These are phyloP conservation scores for Angomonas ambiguus DNA, from an alignment of 208 protist species.

Conservation along the genomic window DNA sequence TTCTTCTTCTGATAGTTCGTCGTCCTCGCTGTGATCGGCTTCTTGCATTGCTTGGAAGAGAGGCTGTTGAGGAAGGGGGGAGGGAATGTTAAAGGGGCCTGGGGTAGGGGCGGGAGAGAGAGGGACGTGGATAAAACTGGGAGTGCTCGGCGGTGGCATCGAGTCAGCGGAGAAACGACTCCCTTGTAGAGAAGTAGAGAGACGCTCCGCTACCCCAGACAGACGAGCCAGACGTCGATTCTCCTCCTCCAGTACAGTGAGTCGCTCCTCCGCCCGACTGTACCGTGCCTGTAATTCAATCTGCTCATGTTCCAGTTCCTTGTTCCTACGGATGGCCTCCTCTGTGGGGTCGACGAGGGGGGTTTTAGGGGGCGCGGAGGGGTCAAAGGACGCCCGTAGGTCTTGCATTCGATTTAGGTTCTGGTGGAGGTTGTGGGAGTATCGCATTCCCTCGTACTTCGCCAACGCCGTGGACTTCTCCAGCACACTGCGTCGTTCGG, in stretches of 20 bases:
- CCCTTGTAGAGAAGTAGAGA: not conserved
- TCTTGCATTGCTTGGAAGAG: not conserved
- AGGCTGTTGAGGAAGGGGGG: not conserved
- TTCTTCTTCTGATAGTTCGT: not conserved
- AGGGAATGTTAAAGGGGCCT: too few relatives aligned
- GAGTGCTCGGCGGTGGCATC: not conserved
- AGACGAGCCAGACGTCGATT: not conserved
- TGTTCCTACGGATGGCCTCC: not conserved
- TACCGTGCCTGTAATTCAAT: not conserved
- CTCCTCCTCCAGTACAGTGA: not conserved
- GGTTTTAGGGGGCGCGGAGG: not conserved
- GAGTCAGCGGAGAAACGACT: not conserved
- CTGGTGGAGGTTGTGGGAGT: not conserved
- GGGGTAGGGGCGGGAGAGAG: not conserved
- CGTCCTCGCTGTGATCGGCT: not conserved
- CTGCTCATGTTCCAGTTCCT: not conserved
- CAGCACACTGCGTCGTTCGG: not conserved
- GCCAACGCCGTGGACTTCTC: not conserved
- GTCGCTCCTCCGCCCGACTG: not conserved
- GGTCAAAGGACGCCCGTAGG: not conserved
- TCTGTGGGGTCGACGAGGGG: not conserved
- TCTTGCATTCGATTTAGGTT: not conserved
- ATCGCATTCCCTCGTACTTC: not conserved
- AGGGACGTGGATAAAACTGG: not conserved
- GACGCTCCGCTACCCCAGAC: not conserved